These are phyloP conservation scores for Rosa chinensis DNA, from an alignment of 306 rosid genomes.

Conservation along the genomic window DNA sequence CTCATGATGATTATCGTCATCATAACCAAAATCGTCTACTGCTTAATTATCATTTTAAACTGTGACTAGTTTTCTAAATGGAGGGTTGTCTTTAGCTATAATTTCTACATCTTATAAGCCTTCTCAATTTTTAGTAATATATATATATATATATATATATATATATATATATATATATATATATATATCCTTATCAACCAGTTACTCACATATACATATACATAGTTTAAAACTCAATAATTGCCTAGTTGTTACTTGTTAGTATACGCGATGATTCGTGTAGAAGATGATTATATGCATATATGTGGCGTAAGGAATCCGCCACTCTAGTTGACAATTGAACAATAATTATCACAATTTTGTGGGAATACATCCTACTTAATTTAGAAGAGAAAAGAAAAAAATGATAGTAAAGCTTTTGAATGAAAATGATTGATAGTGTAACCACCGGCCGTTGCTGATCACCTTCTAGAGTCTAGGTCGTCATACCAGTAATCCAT, in stretches of 20 bases:
- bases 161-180: no score
- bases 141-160: no score
- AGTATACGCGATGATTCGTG: background rate
- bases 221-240: background rate
- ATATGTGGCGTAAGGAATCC: conserved; percentile 27
- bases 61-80: background rate
- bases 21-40: background rate
- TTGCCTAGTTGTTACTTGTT: background rate
- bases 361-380: background rate
- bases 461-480: background rate
- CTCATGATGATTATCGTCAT: background rate
- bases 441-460: background rate
- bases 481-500: background rate
- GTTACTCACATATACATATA: background rate
- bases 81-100: background rate
- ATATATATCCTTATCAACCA: background rate
- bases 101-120: background rate
- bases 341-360: background rate
- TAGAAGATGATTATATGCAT: background rate
- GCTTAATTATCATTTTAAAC: background rate
- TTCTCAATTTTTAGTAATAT: background rate
- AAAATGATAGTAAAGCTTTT: background rate
- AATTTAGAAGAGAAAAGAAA: background rate
- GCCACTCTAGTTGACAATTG: conserved; percentile 18
- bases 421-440: conserved; percentile 9